Evolutionary conservation across 768 basidiomycete genomes (phyloP).

Genomic region (Hygrophoropsis aurantiaca): DNA sequence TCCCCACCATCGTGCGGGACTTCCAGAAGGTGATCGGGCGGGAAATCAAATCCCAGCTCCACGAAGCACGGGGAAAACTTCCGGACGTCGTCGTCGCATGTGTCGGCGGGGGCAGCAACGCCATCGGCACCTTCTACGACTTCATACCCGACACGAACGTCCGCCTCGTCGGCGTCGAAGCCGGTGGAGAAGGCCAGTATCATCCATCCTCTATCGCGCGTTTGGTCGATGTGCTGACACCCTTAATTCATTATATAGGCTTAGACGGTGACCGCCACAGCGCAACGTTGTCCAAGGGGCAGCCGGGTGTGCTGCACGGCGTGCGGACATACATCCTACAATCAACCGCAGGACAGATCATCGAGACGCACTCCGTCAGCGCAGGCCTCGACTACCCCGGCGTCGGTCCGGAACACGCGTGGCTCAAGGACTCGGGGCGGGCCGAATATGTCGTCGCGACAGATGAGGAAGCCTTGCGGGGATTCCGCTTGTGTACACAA

Average conservation of each 20-base stretch:
- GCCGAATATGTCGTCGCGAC: constrained; percentile 93
- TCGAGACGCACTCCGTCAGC: constrained; percentile 96
- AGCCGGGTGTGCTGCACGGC: constrained; percentile 94
- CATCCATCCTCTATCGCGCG: not conserved
- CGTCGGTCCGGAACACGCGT: constrained; percentile 97
- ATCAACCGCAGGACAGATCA: constrained; percentile 85
- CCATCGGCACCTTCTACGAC: constrained; percentile 97
- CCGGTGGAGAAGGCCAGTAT: constrained; percentile 86
- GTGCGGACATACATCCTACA: constrained; percentile 95
- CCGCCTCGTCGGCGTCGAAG: constrained; percentile 90
- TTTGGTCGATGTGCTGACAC: constrained; percentile 10
- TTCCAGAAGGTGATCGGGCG: constrained; percentile 94
- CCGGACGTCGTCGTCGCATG: constrained; percentile 96
- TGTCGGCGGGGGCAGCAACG: constrained; percentile 96
- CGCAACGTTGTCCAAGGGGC: constrained; percentile 88
- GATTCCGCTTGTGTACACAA: constrained; percentile 90
- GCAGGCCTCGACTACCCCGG: constrained; percentile 96
- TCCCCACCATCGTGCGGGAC: constrained; percentile 98
- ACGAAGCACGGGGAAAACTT: constrained; percentile 72
- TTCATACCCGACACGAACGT: constrained; percentile 90
- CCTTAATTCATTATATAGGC: constrained; percentile 39
- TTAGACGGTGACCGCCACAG: constrained; percentile 85
- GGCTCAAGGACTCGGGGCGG: constrained; percentile 91
- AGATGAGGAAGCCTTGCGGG: constrained; percentile 90
- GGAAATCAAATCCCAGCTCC: constrained; percentile 90